Percentiles rank a stretch among this genome's conserved stretches.
These are phyloP conservation scores for Epichloe baconii DNA, from an alignment of 2,329 filamentous ascomycete genomes.

Conservation along the genomic window DNA sequence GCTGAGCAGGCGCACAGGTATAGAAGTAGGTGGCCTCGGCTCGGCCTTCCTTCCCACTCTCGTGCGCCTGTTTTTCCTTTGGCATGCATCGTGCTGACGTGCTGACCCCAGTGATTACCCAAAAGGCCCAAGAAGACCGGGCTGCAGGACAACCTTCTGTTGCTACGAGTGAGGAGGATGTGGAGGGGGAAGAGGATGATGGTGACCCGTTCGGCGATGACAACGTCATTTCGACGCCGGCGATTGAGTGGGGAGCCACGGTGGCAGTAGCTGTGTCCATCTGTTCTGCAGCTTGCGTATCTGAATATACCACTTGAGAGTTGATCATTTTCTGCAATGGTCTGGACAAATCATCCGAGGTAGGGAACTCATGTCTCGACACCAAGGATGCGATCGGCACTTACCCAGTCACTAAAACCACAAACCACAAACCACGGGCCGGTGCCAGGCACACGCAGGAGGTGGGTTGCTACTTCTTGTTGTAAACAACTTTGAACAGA, in stretches of 20 bases:
- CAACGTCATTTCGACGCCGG: constrained; percentile 46
- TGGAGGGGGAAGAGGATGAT: constrained; percentile 63
- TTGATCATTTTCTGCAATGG: too few relatives aligned
- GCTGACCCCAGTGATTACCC: constrained; percentile 32
- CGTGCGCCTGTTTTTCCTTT: constrained; percentile 12
- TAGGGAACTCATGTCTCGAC: too few relatives aligned
- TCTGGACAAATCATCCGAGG: too few relatives aligned
- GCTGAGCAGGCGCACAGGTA: constrained; percentile 55
- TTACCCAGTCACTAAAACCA: too few relatives aligned
- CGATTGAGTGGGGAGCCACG: constrained; percentile 17
- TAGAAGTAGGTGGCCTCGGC: constrained; percentile 28
- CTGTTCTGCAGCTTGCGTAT: too few relatives aligned
- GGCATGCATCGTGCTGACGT: not conserved
- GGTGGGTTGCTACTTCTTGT: too few relatives aligned
- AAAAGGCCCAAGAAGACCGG: constrained; percentile 35
- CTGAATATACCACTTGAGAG: too few relatives aligned
- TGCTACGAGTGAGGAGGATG: constrained; percentile 29
- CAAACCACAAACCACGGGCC: too few relatives aligned
- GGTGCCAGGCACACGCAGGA: too few relatives aligned
- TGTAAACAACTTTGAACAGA: too few relatives aligned
- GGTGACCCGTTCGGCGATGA: constrained; percentile 78
- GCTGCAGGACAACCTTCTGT: not conserved
- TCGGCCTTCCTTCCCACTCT: not conserved
- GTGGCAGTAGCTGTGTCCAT: constrained; percentile 12
- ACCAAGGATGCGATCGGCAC: too few relatives aligned